These are phyloP conservation scores for Ophiosphaerella herpotricha DNA, from an alignment of 2,329 filamentous ascomycete genomes.

Conservation along the genomic window DNA sequence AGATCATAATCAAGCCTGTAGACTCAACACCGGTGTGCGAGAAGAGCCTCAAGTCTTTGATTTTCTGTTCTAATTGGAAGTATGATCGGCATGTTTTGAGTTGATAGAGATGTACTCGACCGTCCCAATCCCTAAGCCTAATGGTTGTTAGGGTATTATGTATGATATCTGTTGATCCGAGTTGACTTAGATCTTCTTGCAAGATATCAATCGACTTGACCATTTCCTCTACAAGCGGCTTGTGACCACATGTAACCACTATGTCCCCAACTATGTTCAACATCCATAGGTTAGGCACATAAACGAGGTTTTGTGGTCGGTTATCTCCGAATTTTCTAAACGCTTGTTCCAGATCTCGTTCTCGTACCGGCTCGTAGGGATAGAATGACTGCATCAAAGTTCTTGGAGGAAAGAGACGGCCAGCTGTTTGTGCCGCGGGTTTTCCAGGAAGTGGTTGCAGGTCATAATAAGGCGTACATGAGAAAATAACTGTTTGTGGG, in stretches of 20 bases:
- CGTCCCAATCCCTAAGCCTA: constrained; percentile 26
- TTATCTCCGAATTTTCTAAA: constrained; percentile 29
- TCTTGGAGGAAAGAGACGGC: constrained; percentile 22
- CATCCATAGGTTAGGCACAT: constrained; percentile 39
- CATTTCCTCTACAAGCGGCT: constrained; percentile 23
- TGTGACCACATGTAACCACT: constrained; percentile 37
- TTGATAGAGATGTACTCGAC: constrained; percentile 26
- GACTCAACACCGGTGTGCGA: not conserved
- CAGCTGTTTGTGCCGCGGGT: not conserved
- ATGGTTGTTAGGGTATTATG: constrained; percentile 18
- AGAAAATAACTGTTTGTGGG: constrained; percentile 33
- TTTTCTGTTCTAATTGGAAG: constrained; percentile 38
- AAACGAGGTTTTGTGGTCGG: constrained; percentile 20
- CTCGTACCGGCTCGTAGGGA: constrained; percentile 35
- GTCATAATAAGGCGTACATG: constrained; percentile 35
- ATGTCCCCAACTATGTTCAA: constrained; percentile 30
- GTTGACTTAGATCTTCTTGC: constrained; percentile 23
- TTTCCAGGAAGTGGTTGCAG: constrained; percentile 14
- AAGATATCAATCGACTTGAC: constrained; percentile 33
- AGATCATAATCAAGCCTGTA: constrained; percentile 12
- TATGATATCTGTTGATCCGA: not conserved
- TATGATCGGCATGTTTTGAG: constrained; percentile 29
- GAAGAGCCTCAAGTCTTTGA: constrained; percentile 16
- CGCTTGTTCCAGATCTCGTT: constrained; percentile 37
- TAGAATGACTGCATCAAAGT: constrained; percentile 42